Percentiles rank a stretch among this genome's conserved stretches.
These are phyloP conservation scores for Filobasidium wieringae DNA, from an alignment of 768 basidiomycete species.

Conservation along the genomic window DNA sequence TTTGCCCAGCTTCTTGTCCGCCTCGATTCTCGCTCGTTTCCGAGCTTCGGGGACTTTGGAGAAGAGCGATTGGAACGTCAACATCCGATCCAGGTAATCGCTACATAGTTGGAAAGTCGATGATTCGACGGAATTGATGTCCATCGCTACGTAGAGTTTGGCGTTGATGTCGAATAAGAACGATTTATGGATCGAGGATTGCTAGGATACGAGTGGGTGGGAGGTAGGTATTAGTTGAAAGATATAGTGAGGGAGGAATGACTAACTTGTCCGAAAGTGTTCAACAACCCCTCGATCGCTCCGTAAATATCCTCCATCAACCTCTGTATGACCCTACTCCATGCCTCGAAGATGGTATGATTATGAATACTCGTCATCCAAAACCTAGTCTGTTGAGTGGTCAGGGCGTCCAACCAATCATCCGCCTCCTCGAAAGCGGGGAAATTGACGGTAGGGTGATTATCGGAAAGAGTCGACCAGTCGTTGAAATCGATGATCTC, in stretches of 20 bases:
- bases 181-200: conserved; percentile 77
- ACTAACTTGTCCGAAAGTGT: conserved; percentile 43
- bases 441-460: not conserved
- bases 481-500: conserved; percentile 10
- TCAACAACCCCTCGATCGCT: conserved; percentile 73
- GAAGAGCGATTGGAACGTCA: conserved; percentile 61
- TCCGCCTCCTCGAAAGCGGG: conserved; percentile 51
- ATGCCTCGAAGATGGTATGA: conserved; percentile 79
- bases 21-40: conserved; percentile 4
- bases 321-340: conserved; percentile 78
- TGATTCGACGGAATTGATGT: conserved; percentile 79
- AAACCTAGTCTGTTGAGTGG: conserved; percentile 51
- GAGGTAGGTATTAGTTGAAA: not conserved
- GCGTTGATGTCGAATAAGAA: conserved; percentile 82
- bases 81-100: conserved; percentile 78
- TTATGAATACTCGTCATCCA: conserved; percentile 89
- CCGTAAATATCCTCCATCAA: conserved; percentile 64
- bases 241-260: not conserved
- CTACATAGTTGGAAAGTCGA: conserved; percentile 79
- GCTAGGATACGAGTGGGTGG: not conserved
- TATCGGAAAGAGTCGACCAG: conserved; percentile 1
- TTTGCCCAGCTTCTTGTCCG: conserved; percentile 5
- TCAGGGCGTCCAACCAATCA: conserved; percentile 39
- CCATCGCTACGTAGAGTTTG: conserved; percentile 82
- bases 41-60: conserved; percentile 9